A percentile compares a stretch with the other conserved stretches of the same genome.
phyloP scores from a whole-genome alignment of 2,329 filamentous ascomycete genomes.

The Dactylella cylindrospora region DNA sequence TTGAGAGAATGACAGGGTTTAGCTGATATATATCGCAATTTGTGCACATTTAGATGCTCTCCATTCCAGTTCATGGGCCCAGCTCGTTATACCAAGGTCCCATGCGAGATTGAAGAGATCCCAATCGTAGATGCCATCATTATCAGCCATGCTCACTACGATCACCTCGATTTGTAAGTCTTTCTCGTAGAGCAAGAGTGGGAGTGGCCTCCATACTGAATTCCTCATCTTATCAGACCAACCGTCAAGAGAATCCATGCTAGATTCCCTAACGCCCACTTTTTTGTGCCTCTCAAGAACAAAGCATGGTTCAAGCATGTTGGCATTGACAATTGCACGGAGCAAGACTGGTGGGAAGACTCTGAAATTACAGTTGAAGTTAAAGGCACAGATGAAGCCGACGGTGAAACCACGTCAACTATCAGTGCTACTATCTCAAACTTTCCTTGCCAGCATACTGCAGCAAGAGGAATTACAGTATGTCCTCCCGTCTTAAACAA shows the following conservation, averaged over 20 bases:
- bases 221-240: neutral
- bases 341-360: slow-evolving; percentile 92
- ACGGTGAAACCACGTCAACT: slow-evolving; percentile 29
- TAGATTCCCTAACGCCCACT: slow-evolving; percentile 68
- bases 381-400: slow-evolving; percentile 42
- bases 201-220: neutral
- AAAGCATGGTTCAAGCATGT: slow-evolving; percentile 71
- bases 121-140: slow-evolving; percentile 74
- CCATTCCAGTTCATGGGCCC: slow-evolving; percentile 71
- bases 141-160: slow-evolving; percentile 90
- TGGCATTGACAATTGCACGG: slow-evolving; percentile 75
- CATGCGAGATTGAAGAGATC: slow-evolving; percentile 75
- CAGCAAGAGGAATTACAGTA: slow-evolving; percentile 50
- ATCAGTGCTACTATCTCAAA: slow-evolving; percentile 75
- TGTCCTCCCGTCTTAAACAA: slow-evolving; percentile 12
- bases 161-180: slow-evolving; percentile 74
- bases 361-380: slow-evolving; percentile 42
- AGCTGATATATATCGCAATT: slow-evolving; percentile 21
- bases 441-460: slow-evolving; percentile 78
- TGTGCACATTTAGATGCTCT: slow-evolving; percentile 63
- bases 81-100: slow-evolving; percentile 73
- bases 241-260: slow-evolving; percentile 60
- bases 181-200: too few species aligned
- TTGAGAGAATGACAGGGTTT: neutral
- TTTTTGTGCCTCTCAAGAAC: slow-evolving; percentile 82